phyloP scores from a whole-genome alignment of 2,329 filamentous ascomycete genomes.

The Saccharata proteae region DNA sequence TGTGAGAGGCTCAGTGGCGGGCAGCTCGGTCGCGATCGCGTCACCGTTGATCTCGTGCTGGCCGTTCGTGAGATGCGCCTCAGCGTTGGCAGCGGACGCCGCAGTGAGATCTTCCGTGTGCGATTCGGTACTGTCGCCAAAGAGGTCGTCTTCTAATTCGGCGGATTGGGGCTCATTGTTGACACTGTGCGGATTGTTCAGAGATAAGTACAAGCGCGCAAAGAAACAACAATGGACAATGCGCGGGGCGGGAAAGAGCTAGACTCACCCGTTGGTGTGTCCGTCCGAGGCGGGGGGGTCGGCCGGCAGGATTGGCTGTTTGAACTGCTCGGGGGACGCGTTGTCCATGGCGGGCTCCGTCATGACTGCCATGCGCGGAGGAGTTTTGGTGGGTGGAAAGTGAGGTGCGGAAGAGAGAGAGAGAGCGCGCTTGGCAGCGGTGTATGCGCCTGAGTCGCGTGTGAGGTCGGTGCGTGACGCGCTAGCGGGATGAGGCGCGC shows the following conservation, averaged over 20 bases:
- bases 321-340: slow-evolving; percentile 37
- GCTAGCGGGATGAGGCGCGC: too few relatives aligned
- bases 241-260: slow-evolving; percentile 15
- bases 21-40: slow-evolving; percentile 13
- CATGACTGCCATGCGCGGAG: slow-evolving; percentile 26
- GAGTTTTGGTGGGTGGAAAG: too few relatives aligned
- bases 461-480: slow-evolving; percentile 2
- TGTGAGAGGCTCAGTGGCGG: slow-evolving; percentile 25
- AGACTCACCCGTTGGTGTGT: slow-evolving; percentile 49
- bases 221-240: slow-evolving; percentile 6
- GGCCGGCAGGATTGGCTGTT: slow-evolving; percentile 32
- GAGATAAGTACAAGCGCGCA: slow-evolving; percentile 10
- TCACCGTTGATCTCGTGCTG: slow-evolving; percentile 15
- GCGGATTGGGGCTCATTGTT: slow-evolving; percentile 12
- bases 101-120: slow-evolving; percentile 13
- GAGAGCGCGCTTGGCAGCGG: slow-evolving; percentile 5
- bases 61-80: slow-evolving; percentile 16
- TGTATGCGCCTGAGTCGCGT: slow-evolving; percentile 2
- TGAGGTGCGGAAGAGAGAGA: slow-evolving; percentile 15
- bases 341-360: slow-evolving; percentile 24
- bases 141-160: slow-evolving; percentile 25
- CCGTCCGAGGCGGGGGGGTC: slow-evolving; percentile 42
- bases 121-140: slow-evolving; percentile 19
- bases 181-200: slow-evolving; percentile 12
- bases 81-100: slow-evolving; percentile 12